Percentiles rank a stretch among this genome's conserved stretches.
phyloP scores from a whole-genome alignment of 371 early-diverging fungal species.

The Batrachochytrium dendrobatidis region DNA sequence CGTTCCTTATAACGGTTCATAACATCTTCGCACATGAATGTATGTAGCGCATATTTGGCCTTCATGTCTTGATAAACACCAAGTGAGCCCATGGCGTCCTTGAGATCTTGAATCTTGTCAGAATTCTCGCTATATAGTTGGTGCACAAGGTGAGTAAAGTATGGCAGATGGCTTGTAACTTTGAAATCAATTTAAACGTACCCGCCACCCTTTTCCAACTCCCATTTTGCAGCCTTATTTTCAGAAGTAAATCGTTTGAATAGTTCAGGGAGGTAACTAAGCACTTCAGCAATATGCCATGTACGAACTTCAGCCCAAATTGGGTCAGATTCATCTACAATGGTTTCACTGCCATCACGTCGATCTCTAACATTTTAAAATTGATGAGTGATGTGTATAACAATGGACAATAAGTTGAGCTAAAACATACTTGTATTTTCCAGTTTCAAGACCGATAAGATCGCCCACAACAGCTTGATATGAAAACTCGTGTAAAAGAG shows the following conservation, averaged over 20 bases:
- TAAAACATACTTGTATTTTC: slow-evolving; percentile 36
- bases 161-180: no score
- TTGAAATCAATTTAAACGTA: background rate
- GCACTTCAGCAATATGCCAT: slow-evolving; percentile 82
- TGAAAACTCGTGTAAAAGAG: slow-evolving; percentile 93
- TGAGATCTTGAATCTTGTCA: slow-evolving; percentile 67
- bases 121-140: no score
- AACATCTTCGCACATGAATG: slow-evolving; percentile 76
- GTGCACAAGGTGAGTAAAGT: no score
- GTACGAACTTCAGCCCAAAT: slow-evolving; percentile 48
- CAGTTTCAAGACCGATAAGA: slow-evolving; percentile 60
- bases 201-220: slow-evolving; percentile 3
- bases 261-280: slow-evolving; percentile 62
- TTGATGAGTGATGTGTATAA: no score
- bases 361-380: background rate
- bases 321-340: slow-evolving; percentile 62
- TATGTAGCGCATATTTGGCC: slow-evolving; percentile 77
- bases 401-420: no score
- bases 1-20: slow-evolving; percentile 62
- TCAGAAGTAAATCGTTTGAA: slow-evolving; percentile 67
- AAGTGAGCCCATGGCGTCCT: slow-evolving; percentile 71
- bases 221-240: slow-evolving; percentile 49
- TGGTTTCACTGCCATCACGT: slow-evolving; percentile 36
- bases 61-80: slow-evolving; percentile 89
- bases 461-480: slow-evolving; percentile 95